Evolutionary conservation across 768 basidiomycete species (phyloP).

Genomic region (Mycena amicta): DNA sequence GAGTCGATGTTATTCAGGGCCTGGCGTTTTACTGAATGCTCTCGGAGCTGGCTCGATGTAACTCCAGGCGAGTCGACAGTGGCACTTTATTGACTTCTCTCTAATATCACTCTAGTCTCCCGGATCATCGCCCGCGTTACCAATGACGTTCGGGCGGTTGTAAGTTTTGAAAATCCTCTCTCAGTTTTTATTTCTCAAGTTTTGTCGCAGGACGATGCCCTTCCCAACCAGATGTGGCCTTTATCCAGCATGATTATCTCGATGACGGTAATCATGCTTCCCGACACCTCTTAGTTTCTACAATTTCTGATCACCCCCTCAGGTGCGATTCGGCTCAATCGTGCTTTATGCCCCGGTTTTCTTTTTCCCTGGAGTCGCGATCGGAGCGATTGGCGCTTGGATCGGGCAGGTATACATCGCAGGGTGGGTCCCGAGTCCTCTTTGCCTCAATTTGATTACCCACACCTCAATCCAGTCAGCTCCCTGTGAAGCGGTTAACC

Average conservation of each 20-base stretch:
- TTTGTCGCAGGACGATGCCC: constrained; percentile 21
- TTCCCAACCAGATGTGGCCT: constrained; percentile 35
- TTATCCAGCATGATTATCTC: constrained; percentile 32
- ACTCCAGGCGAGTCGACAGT: no score
- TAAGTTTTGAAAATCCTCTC: no score
- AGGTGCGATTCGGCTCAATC: constrained; percentile 33
- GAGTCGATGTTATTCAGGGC: neutral
- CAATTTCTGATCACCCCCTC: constrained; percentile 3
- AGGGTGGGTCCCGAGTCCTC: no score
- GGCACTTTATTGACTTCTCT: no score
- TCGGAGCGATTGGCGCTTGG: constrained; percentile 23
- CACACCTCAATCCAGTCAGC: no score
- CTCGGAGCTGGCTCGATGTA: constrained; percentile 31
- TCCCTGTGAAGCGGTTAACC: constrained; percentile 30
- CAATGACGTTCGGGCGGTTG: constrained; percentile 44
- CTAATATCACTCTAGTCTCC: no score
- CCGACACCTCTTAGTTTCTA: constrained; percentile 30
- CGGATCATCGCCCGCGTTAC: constrained; percentile 53
- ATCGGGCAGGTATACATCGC: constrained; percentile 29
- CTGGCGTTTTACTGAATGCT: neutral
- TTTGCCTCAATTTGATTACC: no score
- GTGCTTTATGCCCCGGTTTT: constrained; percentile 31
- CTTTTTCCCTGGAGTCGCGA: constrained; percentile 31
- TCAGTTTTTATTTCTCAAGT: no score
- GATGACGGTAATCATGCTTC: constrained; percentile 28